phyloP scores from a whole-genome alignment of 2,329 filamentous ascomycete species.

The Phialemonium atrogriseum region DNA sequence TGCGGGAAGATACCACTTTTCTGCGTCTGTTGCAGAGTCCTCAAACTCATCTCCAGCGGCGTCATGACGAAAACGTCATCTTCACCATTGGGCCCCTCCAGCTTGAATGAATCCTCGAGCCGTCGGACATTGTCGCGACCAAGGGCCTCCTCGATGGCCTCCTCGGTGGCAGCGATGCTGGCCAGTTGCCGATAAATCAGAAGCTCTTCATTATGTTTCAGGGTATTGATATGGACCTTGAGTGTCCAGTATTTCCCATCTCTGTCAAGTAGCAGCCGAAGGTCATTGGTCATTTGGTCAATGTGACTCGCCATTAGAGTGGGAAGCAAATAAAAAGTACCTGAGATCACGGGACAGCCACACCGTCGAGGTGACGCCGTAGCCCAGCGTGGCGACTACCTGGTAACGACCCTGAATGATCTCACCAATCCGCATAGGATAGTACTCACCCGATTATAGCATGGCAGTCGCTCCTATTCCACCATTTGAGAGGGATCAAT shows the following conservation, averaged over 20 bases:
- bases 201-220: conserved; percentile 20
- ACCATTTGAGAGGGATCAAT: conserved; percentile 4
- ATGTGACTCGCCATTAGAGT: too few relatives aligned
- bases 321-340: too few relatives aligned
- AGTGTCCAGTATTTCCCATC: conserved; percentile 20
- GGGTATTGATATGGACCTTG: conserved; percentile 24
- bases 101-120: conserved; percentile 26
- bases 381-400: conserved; percentile 32
- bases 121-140: conserved; percentile 21
- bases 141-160: conserved; percentile 18
- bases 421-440: conserved; percentile 26
- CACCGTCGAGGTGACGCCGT: conserved; percentile 29
- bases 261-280: too few relatives aligned
- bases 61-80: conserved; percentile 25
- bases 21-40: conserved; percentile 22
- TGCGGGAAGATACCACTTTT: conserved; percentile 16
- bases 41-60: conserved; percentile 28
- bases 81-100: conserved; percentile 16
- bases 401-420: conserved; percentile 23
- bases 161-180: conserved; percentile 7
- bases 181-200: conserved; percentile 20
- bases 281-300: too few relatives aligned
- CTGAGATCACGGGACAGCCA: conserved; percentile 31
- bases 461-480: conserved; percentile 18
- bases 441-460: conserved; percentile 21